Evolutionary conservation across 192 early-diverging fungal genomes (phyloP), one percentile per base, ranked within the genome.

Genomic region (Coemansia sp.): DNA sequence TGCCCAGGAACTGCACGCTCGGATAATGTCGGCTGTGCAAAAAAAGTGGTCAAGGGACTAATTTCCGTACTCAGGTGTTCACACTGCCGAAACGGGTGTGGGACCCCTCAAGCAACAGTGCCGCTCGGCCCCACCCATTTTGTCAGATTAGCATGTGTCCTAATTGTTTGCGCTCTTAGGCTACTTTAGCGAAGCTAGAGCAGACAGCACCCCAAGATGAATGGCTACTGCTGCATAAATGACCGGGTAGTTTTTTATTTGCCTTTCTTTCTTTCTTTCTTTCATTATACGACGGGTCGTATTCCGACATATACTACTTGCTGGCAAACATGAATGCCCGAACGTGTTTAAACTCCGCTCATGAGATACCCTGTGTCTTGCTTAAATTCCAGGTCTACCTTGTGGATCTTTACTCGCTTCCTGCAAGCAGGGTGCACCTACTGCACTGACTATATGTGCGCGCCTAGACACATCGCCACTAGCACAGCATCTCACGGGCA

Each of bases 21-120:
- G 53, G 53, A 57, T 57, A 57, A 57, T 32, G 53, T 6, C 11
- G 30, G 53, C 53, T 17, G 53, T 16, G 53, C 13, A 23, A 57
- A 57, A 57, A 57, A 33, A 33, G 53, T 33, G 28, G 30, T 58
- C 55, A 58, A 58, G 55, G 55, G 55, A 58, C 55, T 58, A 33
- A 33, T 35, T 58, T 58, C 55, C 55, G 55, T 17, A 49, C 35
- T 58, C 55, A 30, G 14, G 55, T 32, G 55, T 32, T 30, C 55
- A 58, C 55, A 58, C 30, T 58, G 55, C 55, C 30, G 55, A 58
- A 17, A 32, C 17, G 30, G 23, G 30, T 33, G 30, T 5, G 35
- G 55, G 55, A 35, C 30, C 14, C 26, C 55, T 35, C 55, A 30
- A 32, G 28, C 55, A 58, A 17, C 55, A 39, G 33, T 40, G 37